Percentiles rank a stretch among this genome's conserved stretches.
Evolutionary conservation across 768 basidiomycete genomes (phyloP).

Genomic region (Tylopilus plumbeoviolaceoides): DNA sequence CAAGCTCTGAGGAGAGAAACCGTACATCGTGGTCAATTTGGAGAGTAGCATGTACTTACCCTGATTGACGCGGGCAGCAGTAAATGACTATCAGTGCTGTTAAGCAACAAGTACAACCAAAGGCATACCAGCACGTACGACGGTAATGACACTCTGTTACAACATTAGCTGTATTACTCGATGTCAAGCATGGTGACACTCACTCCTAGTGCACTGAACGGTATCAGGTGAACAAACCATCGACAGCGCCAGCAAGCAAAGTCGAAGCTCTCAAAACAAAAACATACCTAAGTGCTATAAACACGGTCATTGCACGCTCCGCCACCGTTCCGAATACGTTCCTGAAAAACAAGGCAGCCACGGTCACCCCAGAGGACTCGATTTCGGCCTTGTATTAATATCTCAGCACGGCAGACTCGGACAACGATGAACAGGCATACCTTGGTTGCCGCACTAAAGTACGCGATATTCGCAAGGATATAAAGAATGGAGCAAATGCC

Average conservation of each 20-base stretch:
- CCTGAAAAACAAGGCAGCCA: conserved; percentile 56
- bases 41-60: conserved; percentile 19
- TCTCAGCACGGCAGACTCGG: not conserved
- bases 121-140: conserved; percentile 14
- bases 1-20: conserved; percentile 38
- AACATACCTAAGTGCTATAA: conserved; percentile 50
- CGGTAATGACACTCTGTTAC: conserved; percentile 27
- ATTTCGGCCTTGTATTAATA: conserved; percentile 37
- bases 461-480: conserved; percentile 53
- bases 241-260: not conserved
- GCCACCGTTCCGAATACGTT: conserved; percentile 54
- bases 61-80: conserved; percentile 51
- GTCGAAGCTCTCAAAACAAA: not conserved
- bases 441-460: conserved; percentile 39
- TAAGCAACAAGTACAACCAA: not conserved
- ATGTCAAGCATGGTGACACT: not conserved
- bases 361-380: conserved; percentile 44
- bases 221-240: not conserved
- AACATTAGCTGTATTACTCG: not conserved
- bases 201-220: conserved; percentile 33
- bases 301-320: conserved; percentile 48
- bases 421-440: conserved; percentile 1
- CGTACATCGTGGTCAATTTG: not conserved
- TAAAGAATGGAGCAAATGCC: conserved; percentile 51
- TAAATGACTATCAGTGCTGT: conserved; percentile 39